Evolutionary conservation across 495 filamentous ascomycete species (phyloP).

Genomic region (Aspergillus sparsus): DNA sequence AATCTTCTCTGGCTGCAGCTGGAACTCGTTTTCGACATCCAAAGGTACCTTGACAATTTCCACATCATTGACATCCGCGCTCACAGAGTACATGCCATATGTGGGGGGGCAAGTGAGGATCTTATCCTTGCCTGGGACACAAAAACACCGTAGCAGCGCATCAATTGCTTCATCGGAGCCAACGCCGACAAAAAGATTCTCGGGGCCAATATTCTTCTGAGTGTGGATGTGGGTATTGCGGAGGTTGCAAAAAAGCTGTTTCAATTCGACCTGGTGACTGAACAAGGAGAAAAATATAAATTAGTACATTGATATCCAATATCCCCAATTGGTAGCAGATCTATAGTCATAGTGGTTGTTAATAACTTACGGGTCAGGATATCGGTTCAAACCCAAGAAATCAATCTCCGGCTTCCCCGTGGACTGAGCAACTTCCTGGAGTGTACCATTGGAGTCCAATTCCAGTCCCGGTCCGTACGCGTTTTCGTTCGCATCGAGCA

Average conservation of each 20-base stretch:
- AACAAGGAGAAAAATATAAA: background rate
- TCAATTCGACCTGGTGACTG: slow-evolving; percentile 82
- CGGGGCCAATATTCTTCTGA: slow-evolving; percentile 67
- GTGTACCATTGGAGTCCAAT: slow-evolving; percentile 47
- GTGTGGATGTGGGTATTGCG: slow-evolving; percentile 86
- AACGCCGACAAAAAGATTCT: slow-evolving; percentile 90
- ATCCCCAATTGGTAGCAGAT: no score
- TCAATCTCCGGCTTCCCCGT: slow-evolving; percentile 56
- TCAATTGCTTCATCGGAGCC: slow-evolving; percentile 97
- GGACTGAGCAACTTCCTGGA: slow-evolving; percentile 38
- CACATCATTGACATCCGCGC: slow-evolving; percentile 90
- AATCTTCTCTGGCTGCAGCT: slow-evolving; percentile 69
- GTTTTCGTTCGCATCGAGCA: slow-evolving; percentile 98
- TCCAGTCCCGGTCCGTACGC: slow-evolving; percentile 80
- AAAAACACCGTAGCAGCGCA: slow-evolving; percentile 88
- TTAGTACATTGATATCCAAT: background rate
- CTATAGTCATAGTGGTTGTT: background rate
- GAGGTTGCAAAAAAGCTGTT: slow-evolving; percentile 81
- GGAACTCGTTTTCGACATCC: slow-evolving; percentile 61
- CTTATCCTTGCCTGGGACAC: slow-evolving; percentile 79
- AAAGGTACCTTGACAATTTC: slow-evolving; percentile 81
- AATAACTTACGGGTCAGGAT: slow-evolving; percentile 80
- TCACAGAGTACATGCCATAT: slow-evolving; percentile 97
- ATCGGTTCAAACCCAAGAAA: slow-evolving; percentile 80
- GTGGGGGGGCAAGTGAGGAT: slow-evolving; percentile 95